These are phyloP conservation scores for Fonsecaea erecta DNA, from an alignment of 2,329 filamentous ascomycete species.

Conservation along the genomic window DNA sequence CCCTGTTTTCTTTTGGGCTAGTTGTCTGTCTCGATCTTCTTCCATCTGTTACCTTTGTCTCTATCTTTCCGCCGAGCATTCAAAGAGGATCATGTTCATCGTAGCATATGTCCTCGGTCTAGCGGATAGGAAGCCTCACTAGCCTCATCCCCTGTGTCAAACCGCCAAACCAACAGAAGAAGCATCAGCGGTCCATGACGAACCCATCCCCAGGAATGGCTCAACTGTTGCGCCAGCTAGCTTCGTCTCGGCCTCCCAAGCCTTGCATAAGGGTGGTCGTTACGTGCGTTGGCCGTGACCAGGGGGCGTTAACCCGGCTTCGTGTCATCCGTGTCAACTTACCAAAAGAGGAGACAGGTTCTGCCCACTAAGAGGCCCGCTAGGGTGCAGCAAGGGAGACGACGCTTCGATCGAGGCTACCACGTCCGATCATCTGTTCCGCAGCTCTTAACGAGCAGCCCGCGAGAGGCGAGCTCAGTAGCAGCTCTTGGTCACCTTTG, in stretches of 20 bases:
- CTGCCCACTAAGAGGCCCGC: neutral
- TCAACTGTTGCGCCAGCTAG: neutral
- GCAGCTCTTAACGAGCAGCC: no score
- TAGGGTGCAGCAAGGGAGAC: neutral
- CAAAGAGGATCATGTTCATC: neutral
- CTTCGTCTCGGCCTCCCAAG: neutral
- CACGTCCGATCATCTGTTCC: neutral
- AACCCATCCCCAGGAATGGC: neutral
- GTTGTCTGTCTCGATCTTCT: neutral
- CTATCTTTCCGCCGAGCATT: neutral
- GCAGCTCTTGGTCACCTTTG: no score
- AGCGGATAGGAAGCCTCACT: no score
- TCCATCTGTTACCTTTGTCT: neutral
- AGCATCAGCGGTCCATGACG: neutral
- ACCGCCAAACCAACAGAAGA: neutral
- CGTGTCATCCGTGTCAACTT: constrained; percentile 12
- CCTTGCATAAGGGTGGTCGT: neutral
- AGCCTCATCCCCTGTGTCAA: neutral
- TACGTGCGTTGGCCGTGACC: neutral
- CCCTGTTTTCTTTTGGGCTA: no score
- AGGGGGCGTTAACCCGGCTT: neutral
- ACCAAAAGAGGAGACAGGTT: constrained; percentile 14
- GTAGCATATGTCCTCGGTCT: neutral
- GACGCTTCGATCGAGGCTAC: neutral
- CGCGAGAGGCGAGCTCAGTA: no score